Base-by-base conservation (phyloP, 2,329 filamentous ascomycete genomes). In the Alternaria metachromatica region DNA sequence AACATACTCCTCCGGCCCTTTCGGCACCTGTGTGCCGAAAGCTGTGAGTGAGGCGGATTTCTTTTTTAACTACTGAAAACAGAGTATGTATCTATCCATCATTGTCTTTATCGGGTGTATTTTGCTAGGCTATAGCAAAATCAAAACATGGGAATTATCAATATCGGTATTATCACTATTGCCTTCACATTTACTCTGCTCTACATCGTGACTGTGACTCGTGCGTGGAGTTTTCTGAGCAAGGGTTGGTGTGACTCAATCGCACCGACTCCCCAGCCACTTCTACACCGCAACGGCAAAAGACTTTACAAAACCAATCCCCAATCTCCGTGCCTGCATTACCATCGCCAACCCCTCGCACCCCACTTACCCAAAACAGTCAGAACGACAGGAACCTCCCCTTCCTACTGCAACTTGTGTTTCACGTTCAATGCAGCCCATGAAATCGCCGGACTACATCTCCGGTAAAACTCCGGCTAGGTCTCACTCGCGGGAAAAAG, bases 21-120 rank as follows among this genome's bases (percentile, higher is more conserved):
- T 48, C 20, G 33, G 46, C 51, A 48, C 41, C 20, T 44, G 51
- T 15, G 56, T 49, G 56, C 15, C 15, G n/a, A n/a, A 18, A 50
- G 58, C 60, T 63, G 60, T 63, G 60, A 63, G 56, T 63, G 46
- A 50, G 60, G 49, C 20, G 28, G 30, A 60, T 49, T 44, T 60
- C 56, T 60, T 63, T 55, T 26, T 44, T 26, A 41, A 18, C 33
- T 50, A 55, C 45, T 60, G 60, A 63, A 63, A 63, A 60, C 56
- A 44, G 56, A 63, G 60, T 63, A 55, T 63, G 56, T 63, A 63
- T 63, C 44, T 60, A 60, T 63, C 44, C 55, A 60, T 63, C 60
- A 60, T 50, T 33, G 53, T 53, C 43, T 26, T 60, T 41, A 41
- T 41, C n/a, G 37, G 37, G 37, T 5, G 28, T 26, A 25, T 55